phyloP scores from a whole-genome alignment of 1,284 basidiomycete genomes.

The Somion occarium region DNA sequence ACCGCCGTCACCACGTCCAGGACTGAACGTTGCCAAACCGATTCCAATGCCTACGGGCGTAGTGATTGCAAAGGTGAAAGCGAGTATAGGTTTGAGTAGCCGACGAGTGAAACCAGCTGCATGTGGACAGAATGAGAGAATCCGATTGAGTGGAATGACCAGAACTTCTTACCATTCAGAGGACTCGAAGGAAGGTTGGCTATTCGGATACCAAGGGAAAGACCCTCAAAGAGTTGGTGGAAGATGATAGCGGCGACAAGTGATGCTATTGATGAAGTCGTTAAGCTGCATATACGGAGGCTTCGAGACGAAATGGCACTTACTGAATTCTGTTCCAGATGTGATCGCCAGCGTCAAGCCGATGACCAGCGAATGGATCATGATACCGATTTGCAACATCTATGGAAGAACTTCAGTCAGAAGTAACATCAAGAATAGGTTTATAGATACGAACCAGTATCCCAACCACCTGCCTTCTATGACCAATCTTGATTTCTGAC shows the following conservation, averaged over 20 bases:
- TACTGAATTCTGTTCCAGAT: conserved; percentile 64
- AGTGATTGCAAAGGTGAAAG: conserved; percentile 64
- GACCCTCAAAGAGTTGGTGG: conserved; percentile 77
- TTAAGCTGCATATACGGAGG: background rate
- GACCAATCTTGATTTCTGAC: conserved; percentile 36
- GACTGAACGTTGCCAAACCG: conserved; percentile 46
- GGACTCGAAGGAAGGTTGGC: conserved; percentile 49
- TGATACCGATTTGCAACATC: conserved; percentile 75
- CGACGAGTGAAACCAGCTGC: conserved; percentile 7
- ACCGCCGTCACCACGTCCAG: conserved; percentile 26
- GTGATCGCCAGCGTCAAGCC: conserved; percentile 69
- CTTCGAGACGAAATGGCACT: conserved; percentile 22
- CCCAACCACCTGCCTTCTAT: conserved; percentile 56
- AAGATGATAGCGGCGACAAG: conserved; percentile 71
- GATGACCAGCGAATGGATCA: conserved; percentile 80
- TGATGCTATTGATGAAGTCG: conserved; percentile 41
- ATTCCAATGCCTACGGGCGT: conserved; percentile 62
- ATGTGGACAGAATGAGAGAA: conserved; percentile 1
- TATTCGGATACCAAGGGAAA: conserved; percentile 74
- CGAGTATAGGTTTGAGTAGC: conserved; percentile 48
- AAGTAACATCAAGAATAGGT: conserved; percentile 4
- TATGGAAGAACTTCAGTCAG: no score
- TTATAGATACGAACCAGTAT: conserved; percentile 44
- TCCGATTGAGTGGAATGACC: conserved; percentile 4
- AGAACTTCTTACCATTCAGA: conserved; percentile 16